Percentiles rank a stretch among this genome's conserved stretches.
These are phyloP conservation scores for Linderniella brevidens DNA, from an alignment of 257 asterid species.

Conservation along the genomic window DNA sequence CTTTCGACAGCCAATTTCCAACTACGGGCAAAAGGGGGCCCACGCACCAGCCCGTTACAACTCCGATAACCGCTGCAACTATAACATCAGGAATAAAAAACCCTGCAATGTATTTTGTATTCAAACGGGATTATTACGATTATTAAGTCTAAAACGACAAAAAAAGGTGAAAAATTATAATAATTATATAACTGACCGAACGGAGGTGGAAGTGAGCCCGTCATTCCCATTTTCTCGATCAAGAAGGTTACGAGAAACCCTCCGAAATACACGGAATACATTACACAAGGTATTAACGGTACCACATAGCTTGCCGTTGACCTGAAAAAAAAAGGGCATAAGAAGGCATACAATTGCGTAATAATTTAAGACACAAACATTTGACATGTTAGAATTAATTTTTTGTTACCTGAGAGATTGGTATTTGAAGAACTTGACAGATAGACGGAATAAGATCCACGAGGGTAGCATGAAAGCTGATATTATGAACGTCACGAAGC, in stretches of 20 bases:
- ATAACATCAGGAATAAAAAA: constrained; percentile 66
- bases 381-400: no score
- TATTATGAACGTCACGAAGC: constrained; percentile 55
- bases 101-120: constrained; percentile 56
- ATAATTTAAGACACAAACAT: no score
- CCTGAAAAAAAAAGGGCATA: constrained; percentile 30
- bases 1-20: constrained; percentile 58
- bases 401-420: constrained; percentile 76
- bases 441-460: constrained; percentile 52
- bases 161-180: no score
- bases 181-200: constrained; percentile 38
- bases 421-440: constrained; percentile 39
- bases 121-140: no score
- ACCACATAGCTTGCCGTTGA: constrained; percentile 61
- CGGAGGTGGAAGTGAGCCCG: constrained; percentile 87
- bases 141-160: no score
- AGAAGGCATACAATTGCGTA: no score
- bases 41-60: constrained; percentile 79
- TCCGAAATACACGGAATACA: constrained; percentile 71
- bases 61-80: constrained; percentile 69
- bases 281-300: constrained; percentile 61
- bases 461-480: constrained; percentile 73
- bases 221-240: constrained; percentile 98
- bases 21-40: constrained; percentile 87
- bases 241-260: constrained; percentile 68